Conservation (phyloP, 306 rosid genomes). For the Cercis canadensis region DNA sequence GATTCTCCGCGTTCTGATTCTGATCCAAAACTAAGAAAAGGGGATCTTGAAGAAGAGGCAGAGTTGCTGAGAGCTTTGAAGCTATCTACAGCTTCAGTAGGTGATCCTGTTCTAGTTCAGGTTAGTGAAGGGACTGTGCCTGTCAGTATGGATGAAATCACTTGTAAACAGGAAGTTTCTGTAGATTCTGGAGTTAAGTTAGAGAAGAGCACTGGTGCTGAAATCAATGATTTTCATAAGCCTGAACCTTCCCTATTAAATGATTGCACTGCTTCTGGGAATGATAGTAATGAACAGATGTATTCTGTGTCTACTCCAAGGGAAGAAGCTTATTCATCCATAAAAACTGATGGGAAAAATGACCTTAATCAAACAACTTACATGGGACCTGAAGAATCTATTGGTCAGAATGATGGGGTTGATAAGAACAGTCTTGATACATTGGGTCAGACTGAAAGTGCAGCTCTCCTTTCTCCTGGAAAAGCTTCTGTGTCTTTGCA, state of each 20-base stretch:
- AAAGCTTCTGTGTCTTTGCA: slow-evolving; percentile 33
- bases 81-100: slow-evolving; percentile 57
- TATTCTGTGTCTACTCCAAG: slow-evolving; percentile 43
- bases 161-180: slow-evolving; percentile 32
- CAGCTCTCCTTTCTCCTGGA: slow-evolving; percentile 48
- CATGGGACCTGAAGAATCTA: slow-evolving; percentile 47
- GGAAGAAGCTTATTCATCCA: slow-evolving; percentile 43
- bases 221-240: slow-evolving; percentile 41
- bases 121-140: slow-evolving; percentile 38
- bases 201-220: slow-evolving; percentile 46
- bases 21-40: slow-evolving; percentile 64
- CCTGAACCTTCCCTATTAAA: slow-evolving; percentile 49
- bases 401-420: slow-evolving; percentile 42
- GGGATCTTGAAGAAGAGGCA: slow-evolving; percentile 91
- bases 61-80: slow-evolving; percentile 74
- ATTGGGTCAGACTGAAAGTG: slow-evolving; percentile 48
- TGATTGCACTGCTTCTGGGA: slow-evolving; percentile 47
- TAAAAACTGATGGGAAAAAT: slow-evolving; percentile 42
- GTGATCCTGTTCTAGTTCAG: slow-evolving; percentile 47
- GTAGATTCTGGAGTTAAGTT: slow-evolving; percentile 52
- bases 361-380: slow-evolving; percentile 45
- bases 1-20: slow-evolving; percentile 70
- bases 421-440: slow-evolving; percentile 50
- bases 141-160: slow-evolving; percentile 46
- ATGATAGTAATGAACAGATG: slow-evolving; percentile 43